Percentiles rank a stretch among this genome's conserved stretches.
Conservation (phyloP, 2,329 filamentous ascomycete genomes). For the Fusarium virguliforme region DNA sequence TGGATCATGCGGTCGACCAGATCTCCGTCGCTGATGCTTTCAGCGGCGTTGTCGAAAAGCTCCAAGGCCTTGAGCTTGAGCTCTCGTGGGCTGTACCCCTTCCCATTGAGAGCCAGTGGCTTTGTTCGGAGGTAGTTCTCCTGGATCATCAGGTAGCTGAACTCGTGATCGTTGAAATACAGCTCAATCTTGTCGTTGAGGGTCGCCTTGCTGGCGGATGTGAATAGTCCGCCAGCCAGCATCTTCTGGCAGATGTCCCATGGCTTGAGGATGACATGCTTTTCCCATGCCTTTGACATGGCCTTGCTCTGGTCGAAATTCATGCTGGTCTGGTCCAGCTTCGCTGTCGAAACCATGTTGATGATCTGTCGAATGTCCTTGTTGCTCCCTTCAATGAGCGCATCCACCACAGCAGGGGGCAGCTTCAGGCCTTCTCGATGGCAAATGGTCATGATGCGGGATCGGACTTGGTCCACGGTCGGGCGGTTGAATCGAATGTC, state of each 20-base stretch:
- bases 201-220: conserved; percentile 84
- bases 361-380: conserved; percentile 98
- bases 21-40: conserved; percentile 98
- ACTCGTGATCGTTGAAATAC: conserved; percentile 99
- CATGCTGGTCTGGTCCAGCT: conserved; percentile 86
- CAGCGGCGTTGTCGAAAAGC: conserved; percentile 87
- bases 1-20: conserved; percentile 98
- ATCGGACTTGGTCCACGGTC: conserved; percentile 91
- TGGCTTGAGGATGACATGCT: conserved; percentile 95
- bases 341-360: conserved; percentile 97
- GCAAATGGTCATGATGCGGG: conserved; percentile 94
- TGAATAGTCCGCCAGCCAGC: conserved; percentile 88
- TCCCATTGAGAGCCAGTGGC: conserved; percentile 75
- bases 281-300: conserved; percentile 99
- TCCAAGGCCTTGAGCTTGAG: conserved; percentile 87
- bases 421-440: conserved; percentile 92
- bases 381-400: conserved; percentile 94
- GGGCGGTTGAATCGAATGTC: conserved; percentile 92
- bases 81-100: conserved; percentile 74
- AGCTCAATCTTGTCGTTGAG: conserved; percentile 98
- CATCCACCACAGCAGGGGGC: conserved; percentile 86
- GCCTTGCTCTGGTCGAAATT: conserved; percentile 88
- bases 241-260: conserved; percentile 99
- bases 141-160: conserved; percentile 97
- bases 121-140: conserved; percentile 95